Percentiles rank a stretch among this genome's conserved stretches.
Evolutionary conservation across 2,329 filamentous ascomycete genomes (phyloP).

Genomic region (Nannizziopsis barbatae): DNA sequence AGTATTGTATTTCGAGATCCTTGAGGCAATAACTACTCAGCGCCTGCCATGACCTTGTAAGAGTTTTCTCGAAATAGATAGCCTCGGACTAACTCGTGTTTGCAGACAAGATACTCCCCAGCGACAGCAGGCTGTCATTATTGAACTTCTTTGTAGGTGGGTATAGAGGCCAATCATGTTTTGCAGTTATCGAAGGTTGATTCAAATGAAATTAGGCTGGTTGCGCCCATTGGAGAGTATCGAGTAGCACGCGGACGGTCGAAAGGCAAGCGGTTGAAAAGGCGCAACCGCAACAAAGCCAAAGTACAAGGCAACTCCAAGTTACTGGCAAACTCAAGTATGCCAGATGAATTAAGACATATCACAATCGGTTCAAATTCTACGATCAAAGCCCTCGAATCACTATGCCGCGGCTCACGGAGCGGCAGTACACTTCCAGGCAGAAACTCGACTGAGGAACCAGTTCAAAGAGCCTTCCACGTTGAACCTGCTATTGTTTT

Average conservation of each 20-base stretch:
- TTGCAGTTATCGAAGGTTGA: neutral
- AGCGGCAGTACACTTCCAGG: neutral
- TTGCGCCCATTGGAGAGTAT: constrained; percentile 8
- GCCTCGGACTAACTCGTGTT: no score
- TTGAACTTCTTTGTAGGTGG: constrained; percentile 12
- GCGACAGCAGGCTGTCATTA: constrained; percentile 6
- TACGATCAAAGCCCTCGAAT: constrained; percentile 4
- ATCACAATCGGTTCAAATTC: constrained; percentile 13
- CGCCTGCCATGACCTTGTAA: no score
- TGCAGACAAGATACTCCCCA: constrained; percentile 5
- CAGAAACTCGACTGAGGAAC: neutral
- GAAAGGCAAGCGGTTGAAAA: constrained; percentile 7
- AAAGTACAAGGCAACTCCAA: neutral
- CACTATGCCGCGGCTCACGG: neutral
- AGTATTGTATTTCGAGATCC: no score
- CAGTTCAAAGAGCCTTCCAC: no score
- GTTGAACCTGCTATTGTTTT: constrained; percentile 17
- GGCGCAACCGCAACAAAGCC: constrained; percentile 1
- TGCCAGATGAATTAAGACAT: constrained; percentile 4
- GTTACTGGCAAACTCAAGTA: neutral
- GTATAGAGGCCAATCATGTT: neutral
- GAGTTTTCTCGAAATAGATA: no score
- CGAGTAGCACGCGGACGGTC: constrained; percentile 7
- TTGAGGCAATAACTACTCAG: no score
- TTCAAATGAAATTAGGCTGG: constrained; percentile 1